Conservation (phyloP, 2,329 filamentous ascomycete species). For the Phialocephala sp. region DNA sequence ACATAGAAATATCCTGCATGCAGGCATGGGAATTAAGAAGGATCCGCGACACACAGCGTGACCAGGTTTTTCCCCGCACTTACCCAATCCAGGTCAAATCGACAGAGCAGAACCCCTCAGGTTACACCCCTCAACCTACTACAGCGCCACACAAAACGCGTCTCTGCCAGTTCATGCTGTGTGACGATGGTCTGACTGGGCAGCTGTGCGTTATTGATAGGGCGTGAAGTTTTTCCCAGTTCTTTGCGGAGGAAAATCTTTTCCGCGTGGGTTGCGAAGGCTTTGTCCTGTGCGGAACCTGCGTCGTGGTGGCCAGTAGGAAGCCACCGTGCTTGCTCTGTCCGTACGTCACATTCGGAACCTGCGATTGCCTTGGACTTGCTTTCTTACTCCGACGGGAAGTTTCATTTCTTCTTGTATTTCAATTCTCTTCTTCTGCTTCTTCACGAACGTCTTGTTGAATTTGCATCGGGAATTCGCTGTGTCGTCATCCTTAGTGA, state of each 20-base stretch:
- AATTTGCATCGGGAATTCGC: background rate
- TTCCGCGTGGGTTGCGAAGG: background rate
- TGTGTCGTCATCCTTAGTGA: background rate
- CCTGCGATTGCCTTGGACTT: constrained; percentile 12
- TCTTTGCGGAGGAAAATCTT: constrained; percentile 5
- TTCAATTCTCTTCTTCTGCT: background rate
- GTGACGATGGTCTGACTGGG: constrained; percentile 1
- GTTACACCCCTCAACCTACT: background rate
- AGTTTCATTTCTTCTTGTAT: background rate
- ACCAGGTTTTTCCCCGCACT: constrained; percentile 21
- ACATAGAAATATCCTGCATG: background rate
- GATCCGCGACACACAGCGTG: constrained; percentile 17
- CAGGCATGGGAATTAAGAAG: constrained; percentile 5
- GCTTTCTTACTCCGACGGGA: background rate
- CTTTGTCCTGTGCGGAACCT: background rate
- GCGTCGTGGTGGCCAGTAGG: constrained; percentile 6
- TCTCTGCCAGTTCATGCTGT: constrained; percentile 13
- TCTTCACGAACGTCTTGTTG: background rate
- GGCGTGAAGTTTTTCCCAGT: background rate
- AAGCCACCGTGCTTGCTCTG: background rate
- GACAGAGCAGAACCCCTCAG: background rate
- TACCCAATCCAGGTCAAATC: background rate
- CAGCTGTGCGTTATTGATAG: background rate
- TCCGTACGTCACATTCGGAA: constrained; percentile 17
- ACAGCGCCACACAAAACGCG: constrained; percentile 12